Conservation (phyloP, 2,329 filamentous ascomycete genomes). For the Paraconiothyrium brasiliense region DNA sequence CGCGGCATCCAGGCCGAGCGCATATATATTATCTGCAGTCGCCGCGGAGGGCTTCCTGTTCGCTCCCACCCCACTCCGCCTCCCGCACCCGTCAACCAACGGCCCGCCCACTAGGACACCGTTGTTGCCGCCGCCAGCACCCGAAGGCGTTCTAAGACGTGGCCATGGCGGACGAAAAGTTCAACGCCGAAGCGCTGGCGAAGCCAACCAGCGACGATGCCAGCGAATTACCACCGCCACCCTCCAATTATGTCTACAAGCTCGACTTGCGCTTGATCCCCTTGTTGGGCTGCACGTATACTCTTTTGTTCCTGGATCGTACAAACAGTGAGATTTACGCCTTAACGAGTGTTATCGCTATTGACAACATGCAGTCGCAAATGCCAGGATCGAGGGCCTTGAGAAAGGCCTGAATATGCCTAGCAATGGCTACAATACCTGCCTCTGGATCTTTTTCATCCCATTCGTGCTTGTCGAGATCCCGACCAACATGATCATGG, state of each 20-base stretch:
- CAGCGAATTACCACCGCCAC: slow-evolving; percentile 13
- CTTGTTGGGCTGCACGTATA: slow-evolving; percentile 74
- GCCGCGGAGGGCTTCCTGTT: background rate
- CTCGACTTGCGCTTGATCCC: slow-evolving; percentile 69
- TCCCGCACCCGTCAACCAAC: background rate
- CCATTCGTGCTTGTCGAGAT: slow-evolving; percentile 83
- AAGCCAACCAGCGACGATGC: slow-evolving; percentile 27
- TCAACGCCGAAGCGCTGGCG: slow-evolving; percentile 21
- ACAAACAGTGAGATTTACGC: slow-evolving; percentile 65
- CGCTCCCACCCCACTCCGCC: background rate
- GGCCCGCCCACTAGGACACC: slow-evolving; percentile 3
- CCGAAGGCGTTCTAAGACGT: background rate
- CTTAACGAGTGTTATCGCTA: background rate
- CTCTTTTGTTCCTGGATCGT: slow-evolving; percentile 72
- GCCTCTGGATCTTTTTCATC: slow-evolving; percentile 84
- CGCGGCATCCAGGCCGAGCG: background rate
- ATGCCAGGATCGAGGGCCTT: slow-evolving; percentile 66
- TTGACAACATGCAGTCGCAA: slow-evolving; percentile 65
- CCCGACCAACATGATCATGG: slow-evolving; percentile 80
- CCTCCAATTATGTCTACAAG: slow-evolving; percentile 64
- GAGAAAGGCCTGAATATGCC: slow-evolving; percentile 69
- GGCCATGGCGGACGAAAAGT: slow-evolving; percentile 28
- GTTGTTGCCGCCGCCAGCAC: background rate
- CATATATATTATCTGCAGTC: background rate
- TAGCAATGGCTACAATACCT: slow-evolving; percentile 73